Base-by-base conservation (phyloP, 1,139 yeast genomes). In the Debaryomyces psychrophilus region DNA sequence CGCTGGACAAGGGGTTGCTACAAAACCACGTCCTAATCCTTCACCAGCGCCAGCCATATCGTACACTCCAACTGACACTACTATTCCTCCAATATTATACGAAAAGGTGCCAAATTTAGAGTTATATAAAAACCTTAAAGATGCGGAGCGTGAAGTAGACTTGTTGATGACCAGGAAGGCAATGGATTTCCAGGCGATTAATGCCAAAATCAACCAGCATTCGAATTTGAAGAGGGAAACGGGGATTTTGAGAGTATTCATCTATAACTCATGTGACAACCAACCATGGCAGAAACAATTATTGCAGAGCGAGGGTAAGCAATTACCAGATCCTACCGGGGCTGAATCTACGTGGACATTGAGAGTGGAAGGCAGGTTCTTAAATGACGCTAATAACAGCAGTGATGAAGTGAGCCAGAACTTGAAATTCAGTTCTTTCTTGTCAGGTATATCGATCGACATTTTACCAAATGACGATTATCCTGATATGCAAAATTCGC, bases 221-320 rank as follows among this genome's bases (percentile, higher is more conserved):
- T 63, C 68, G 44, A 65, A 65, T 46, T 69, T 69, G 50, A 71
- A 77, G 54, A 69, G 76, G 57, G 73, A 79, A 61, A 72, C 81
- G 50, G 80, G 85, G 26, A 67, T 75, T 3, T 74, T 93, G 59
- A 80, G 99, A 49, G 80, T 93, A 20, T 93, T 86, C 61, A 73
- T 95, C 27, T 90, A 93, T 58, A 90, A 89, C 62, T 85, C 90
- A 2, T 76, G 87, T 37, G 87, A 84, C 51, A 88, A 89, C 63
- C 98, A 93, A 68, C 90, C 95, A 39, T 93, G 99, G 99, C 98
- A 92, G 62, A 73, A 73, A 44, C 74, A 70, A 47, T 67, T 72
- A 44, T 64, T 56, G 36, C 56, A 57, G 52, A 65, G 61, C 53
- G 57, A 59, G 43, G 64, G 62, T 4, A 52, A 57, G 28, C 55